Evolutionary conservation across 495 filamentous ascomycete species (phyloP), one percentile per base, ranked within the genome.

Genomic region (Massariosphaeria phaeospora): DNA sequence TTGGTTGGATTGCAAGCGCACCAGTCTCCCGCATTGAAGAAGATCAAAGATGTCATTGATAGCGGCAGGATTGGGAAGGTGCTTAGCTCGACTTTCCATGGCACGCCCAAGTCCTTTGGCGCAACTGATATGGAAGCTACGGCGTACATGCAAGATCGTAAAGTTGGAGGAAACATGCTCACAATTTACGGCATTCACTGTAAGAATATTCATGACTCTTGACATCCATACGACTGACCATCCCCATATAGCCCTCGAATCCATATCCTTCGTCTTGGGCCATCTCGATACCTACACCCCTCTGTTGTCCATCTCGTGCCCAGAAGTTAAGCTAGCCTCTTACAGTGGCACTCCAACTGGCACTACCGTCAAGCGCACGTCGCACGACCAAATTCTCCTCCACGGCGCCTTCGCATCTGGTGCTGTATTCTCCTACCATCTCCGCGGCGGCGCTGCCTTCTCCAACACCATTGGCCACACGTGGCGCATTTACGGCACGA

Each of bases 401-500:
- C 63, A 73, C 6, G 79, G 78, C 1, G 70, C 59, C 9, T 66
- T 81, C 15, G 50, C 66, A 2, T 62, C 70, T 13, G 74, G 72
- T 12, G 57, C 48, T 1, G 61, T 70, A 0, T 47, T 81, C 11
- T 71, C 73, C 4, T 40, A 73, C 40, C 68, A 70, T 11, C 69
- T 78, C 45, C 74, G 78, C 10, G 70, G 68, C n/a, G 79, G 77
- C 0, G 66, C 70, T 42, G 66, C 74, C 1, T 79, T 79, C 53
- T 70, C 72, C 0, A 73, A 72, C 1, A 70, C 71, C 0, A 71
- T 72, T 1, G 73, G 69, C 0, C 67, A 81, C 12, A 56, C 71
- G 15, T 84, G 80, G 82, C 68, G 62, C 0, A 78, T 85, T 38
- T 69, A 73, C 27, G 78, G 80, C 41, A 70, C 74, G 23, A 75